Evolutionary conservation across 306 rosid species (phyloP).

Genomic region (Vigna trinervia): DNA sequence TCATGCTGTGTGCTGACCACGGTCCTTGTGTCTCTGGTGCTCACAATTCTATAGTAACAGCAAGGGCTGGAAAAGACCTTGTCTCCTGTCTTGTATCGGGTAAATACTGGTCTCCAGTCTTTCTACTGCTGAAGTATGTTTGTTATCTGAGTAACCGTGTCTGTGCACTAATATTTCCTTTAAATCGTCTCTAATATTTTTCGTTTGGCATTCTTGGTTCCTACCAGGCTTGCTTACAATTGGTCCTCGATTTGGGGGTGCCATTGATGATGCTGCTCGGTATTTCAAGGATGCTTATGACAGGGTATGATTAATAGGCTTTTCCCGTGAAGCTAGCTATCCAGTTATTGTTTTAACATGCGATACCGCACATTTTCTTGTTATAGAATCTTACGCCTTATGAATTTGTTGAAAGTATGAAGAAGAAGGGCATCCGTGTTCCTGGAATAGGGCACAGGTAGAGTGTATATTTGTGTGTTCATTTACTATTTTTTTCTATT

Average conservation of each 20-base stretch:
- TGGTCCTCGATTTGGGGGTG: slow-evolving; percentile 99
- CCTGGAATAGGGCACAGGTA: slow-evolving; percentile 99
- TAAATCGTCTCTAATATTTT: slow-evolving; percentile 40
- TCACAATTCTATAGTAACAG: slow-evolving; percentile 96
- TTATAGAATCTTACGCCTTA: slow-evolving; percentile 80
- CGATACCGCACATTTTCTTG: slow-evolving; percentile 33
- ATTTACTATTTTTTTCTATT: background rate
- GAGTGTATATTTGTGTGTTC: background rate
- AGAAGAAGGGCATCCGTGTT: slow-evolving; percentile 97
- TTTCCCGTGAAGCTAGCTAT: slow-evolving; percentile 24
- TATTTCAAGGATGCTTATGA: slow-evolving; percentile 97
- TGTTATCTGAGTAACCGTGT: slow-evolving; percentile 27
- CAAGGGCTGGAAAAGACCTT: slow-evolving; percentile 99
- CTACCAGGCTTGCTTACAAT: slow-evolving; percentile 91
- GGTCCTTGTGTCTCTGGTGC: slow-evolving; percentile 99
- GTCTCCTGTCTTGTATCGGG: slow-evolving; percentile 97
- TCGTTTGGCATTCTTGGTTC: background rate
- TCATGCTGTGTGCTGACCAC: slow-evolving; percentile 98
- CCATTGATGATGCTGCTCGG: slow-evolving; percentile 99
- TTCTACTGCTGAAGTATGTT: slow-evolving; percentile 6
- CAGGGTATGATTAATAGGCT: slow-evolving; percentile 59
- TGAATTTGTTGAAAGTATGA: slow-evolving; percentile 94
- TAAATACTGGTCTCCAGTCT: slow-evolving; percentile 45
- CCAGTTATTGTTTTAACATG: slow-evolving; percentile 25
- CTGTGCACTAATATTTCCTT: slow-evolving; percentile 20